These are phyloP conservation scores for Eutrema yunnanense DNA, from an alignment of 345 rosid species.

Conservation along the genomic window DNA sequence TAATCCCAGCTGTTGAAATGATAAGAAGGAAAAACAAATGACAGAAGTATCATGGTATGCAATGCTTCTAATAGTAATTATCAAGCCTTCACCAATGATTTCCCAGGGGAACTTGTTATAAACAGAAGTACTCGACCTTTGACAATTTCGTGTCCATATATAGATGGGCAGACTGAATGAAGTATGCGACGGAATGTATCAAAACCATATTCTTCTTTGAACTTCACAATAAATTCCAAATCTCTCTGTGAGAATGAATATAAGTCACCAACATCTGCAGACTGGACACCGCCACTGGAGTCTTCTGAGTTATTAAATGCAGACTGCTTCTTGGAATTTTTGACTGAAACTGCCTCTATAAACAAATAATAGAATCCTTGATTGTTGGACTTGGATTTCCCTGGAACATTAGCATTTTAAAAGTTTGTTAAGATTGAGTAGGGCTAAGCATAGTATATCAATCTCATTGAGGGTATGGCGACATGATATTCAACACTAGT, in stretches of 20 bases:
- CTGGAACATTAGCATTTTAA: conserved; percentile 38
- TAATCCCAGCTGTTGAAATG: conserved; percentile 73
- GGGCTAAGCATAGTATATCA: background rate
- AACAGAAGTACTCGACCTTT: conserved; percentile 52
- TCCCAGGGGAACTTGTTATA: background rate
- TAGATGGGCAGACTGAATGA: conserved; percentile 92
- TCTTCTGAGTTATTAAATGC: conserved; percentile 50
- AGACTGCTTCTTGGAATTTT: conserved; percentile 74
- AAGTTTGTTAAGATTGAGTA: background rate
- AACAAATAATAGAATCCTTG: conserved; percentile 92
- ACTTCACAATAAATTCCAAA: conserved; percentile 90
- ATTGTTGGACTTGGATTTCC: conserved; percentile 77
- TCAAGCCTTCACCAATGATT: background rate
- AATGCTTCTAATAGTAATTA: conserved; percentile 3
- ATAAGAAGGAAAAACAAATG: background rate
- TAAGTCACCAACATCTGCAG: conserved; percentile 55
- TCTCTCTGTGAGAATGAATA: conserved; percentile 80
- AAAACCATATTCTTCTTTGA: conserved; percentile 72
- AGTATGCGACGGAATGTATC: conserved; percentile 73
- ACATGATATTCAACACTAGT: background rate
- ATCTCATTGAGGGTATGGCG: background rate
- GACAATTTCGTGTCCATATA: conserved; percentile 94
- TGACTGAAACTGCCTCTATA: conserved; percentile 78
- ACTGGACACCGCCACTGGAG: conserved; percentile 37
- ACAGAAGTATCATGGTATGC: conserved; percentile 3